A percentile compares a stretch with the other conserved stretches of the same genome.
Evolutionary conservation across 2,329 filamentous ascomycete genomes (phyloP).

Genomic region (Apiospora pterosperma): DNA sequence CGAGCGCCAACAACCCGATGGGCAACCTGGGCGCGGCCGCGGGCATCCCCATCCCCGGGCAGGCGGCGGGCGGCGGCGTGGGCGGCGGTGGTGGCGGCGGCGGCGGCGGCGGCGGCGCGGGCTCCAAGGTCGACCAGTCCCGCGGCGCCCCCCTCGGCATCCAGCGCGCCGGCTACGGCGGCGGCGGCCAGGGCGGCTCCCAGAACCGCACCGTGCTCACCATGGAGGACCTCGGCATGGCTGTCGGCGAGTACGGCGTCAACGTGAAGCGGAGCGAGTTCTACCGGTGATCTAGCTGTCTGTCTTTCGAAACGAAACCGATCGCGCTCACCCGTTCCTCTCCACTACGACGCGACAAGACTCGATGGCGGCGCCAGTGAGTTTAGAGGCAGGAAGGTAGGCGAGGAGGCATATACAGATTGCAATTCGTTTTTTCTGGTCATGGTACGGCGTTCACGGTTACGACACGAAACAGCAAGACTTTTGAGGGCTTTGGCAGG

Average conservation of each 20-base stretch:
- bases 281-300: constrained; percentile 59
- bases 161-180: constrained; percentile 76
- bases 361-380: background rate
- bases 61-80: constrained; percentile 58
- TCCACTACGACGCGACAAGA: background rate
- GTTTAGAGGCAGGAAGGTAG: background rate
- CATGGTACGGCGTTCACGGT: constrained; percentile 1
- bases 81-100: constrained; percentile 64
- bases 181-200: constrained; percentile 82
- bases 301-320: background rate
- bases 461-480: background rate
- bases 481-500: background rate
- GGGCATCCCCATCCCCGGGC: constrained; percentile 63
- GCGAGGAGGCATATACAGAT: background rate
- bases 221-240: constrained; percentile 99
- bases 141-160: constrained; percentile 64
- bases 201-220: constrained; percentile 93
- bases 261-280: constrained; percentile 98
- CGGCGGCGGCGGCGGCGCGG: constrained; percentile 59
- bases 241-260: constrained; percentile 94
- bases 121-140: constrained; percentile 51
- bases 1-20: constrained; percentile 86
- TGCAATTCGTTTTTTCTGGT: background rate
- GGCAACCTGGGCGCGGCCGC: constrained; percentile 76
- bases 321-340: background rate